Percentiles rank a stretch among this genome's conserved stretches.
Conservation (phyloP, 495 filamentous ascomycete genomes). For the Hypoxylon cercidicola region DNA sequence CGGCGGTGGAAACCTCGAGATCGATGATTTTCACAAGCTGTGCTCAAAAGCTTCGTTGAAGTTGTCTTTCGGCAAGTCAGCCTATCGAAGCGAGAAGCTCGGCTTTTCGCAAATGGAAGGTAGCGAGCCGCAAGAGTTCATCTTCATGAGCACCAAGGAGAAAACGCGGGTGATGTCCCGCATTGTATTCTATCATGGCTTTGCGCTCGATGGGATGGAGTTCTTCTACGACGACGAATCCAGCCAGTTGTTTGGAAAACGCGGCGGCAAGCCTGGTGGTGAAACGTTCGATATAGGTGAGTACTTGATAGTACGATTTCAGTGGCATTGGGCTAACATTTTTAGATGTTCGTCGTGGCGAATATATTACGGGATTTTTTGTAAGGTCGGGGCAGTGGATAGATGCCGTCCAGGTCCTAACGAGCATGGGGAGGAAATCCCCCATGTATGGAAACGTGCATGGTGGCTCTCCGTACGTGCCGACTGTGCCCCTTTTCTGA, state of each 20-base stretch:
- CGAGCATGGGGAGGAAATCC: slow-evolving; percentile 85
- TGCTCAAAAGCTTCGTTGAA: slow-evolving; percentile 79
- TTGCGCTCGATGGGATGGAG: slow-evolving; percentile 85
- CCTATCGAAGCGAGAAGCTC: slow-evolving; percentile 80
- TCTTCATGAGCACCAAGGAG: slow-evolving; percentile 75
- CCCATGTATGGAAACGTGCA: slow-evolving; percentile 82
- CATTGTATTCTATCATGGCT: slow-evolving; percentile 81
- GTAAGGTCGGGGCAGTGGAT: slow-evolving; percentile 85
- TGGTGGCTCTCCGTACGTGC: slow-evolving; percentile 83
- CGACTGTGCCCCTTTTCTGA: slow-evolving; percentile 5
- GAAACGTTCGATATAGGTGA: slow-evolving; percentile 81
- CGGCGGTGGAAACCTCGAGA: slow-evolving; percentile 73
- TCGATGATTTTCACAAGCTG: slow-evolving; percentile 76
- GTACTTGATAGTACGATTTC: slow-evolving; percentile 34
- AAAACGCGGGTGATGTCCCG: slow-evolving; percentile 78
- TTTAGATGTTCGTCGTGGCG: slow-evolving; percentile 82
- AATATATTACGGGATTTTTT: slow-evolving; percentile 88
- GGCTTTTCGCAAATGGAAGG: slow-evolving; percentile 78
- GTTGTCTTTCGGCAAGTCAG: slow-evolving; percentile 74
- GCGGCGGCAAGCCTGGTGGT: slow-evolving; percentile 77
- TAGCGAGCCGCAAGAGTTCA: slow-evolving; percentile 74
- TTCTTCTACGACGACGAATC: slow-evolving; percentile 92
- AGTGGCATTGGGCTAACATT: slow-evolving; percentile 33
- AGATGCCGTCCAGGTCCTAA: slow-evolving; percentile 90
- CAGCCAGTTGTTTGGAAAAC: slow-evolving; percentile 89